Percentiles rank a stretch among this genome's conserved stretches.
These are phyloP conservation scores for Saraca asoca DNA, from an alignment of 331 rosid genomes.

Conservation along the genomic window DNA sequence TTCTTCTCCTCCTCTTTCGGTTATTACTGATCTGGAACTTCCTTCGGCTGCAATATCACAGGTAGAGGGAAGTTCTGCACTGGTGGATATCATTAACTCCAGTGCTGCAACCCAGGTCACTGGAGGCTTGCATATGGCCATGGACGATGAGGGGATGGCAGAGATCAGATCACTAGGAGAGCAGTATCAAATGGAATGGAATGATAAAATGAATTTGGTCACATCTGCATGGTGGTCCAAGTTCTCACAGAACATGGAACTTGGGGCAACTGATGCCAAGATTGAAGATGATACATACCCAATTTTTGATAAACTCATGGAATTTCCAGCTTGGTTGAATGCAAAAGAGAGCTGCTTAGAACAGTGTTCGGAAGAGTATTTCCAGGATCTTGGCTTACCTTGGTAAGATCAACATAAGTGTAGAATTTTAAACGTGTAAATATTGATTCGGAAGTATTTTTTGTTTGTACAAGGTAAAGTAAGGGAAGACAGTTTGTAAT, in stretches of 20 bases:
- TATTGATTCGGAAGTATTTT: constrained; percentile 1
- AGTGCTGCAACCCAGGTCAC: constrained; percentile 34
- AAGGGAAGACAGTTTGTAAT: constrained; percentile 11
- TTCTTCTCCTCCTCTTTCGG: constrained; percentile 43
- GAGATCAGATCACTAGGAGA: constrained; percentile 83
- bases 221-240: constrained; percentile 89
- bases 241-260: constrained; percentile 62
- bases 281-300: constrained; percentile 43
- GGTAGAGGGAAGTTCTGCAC: constrained; percentile 44
- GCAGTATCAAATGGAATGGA: constrained; percentile 83
- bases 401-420: constrained; percentile 54
- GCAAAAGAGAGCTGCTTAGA: constrained; percentile 61
- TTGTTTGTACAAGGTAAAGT: not conserved
- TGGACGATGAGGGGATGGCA: constrained; percentile 83
- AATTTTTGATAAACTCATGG: constrained; percentile 54
- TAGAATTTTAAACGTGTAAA: not conserved
- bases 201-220: constrained; percentile 69
- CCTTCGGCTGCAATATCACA: constrained; percentile 43
- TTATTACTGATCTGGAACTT: constrained; percentile 48
- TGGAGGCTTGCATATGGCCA: constrained; percentile 54
- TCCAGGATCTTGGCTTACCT: constrained; percentile 66
- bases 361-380: constrained; percentile 50
- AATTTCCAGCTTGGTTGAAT: constrained; percentile 82
- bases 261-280: constrained; percentile 40
- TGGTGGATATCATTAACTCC: constrained; percentile 39